phyloP scores from a whole-genome alignment of 495 filamentous ascomycete genomes.

The Jackrogersella multiformis region DNA sequence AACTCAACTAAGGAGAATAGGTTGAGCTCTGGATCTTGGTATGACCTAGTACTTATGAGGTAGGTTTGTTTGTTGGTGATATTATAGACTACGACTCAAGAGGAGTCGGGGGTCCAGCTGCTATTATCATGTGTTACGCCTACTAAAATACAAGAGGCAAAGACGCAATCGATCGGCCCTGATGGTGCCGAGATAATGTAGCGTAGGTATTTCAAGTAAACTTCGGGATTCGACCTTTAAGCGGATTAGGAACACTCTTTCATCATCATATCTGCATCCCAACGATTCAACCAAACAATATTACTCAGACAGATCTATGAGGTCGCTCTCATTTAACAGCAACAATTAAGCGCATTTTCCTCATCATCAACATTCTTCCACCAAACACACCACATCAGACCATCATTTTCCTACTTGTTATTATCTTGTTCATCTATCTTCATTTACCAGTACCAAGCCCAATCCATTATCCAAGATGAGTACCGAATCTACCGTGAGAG shows the following conservation, averaged over 20 bases:
- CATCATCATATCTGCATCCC: not conserved
- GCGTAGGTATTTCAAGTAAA: too few relatives aligned
- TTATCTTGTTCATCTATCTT: slow-evolving; percentile 10
- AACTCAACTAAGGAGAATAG: slow-evolving; percentile 22
- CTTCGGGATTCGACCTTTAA: slow-evolving; percentile 21
- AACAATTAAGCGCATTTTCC: slow-evolving; percentile 4
- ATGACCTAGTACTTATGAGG: slow-evolving; percentile 2
- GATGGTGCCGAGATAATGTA: slow-evolving; percentile 22
- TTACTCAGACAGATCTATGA: slow-evolving; percentile 29
- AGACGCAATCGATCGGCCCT: slow-evolving; percentile 28
- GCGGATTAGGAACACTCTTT: not conserved
- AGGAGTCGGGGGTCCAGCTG: slow-evolving; percentile 2
- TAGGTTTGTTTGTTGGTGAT: slow-evolving; percentile 13
- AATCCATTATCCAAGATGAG: slow-evolving; percentile 45
- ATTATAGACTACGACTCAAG: slow-evolving; percentile 12
- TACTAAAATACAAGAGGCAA: too few relatives aligned
- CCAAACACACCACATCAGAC: slow-evolving; percentile 22
- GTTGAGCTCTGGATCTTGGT: slow-evolving; percentile 23
- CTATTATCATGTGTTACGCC: too few relatives aligned
- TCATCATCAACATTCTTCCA: slow-evolving; percentile 14
- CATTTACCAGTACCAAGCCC: too few relatives aligned
- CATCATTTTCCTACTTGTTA: slow-evolving; percentile 4
- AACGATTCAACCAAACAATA: slow-evolving; percentile 29
- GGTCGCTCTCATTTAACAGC: slow-evolving; percentile 27
- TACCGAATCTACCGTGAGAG: slow-evolving; percentile 69